A percentile compares a stretch with the other conserved stretches of the same genome.
phyloP scores from a whole-genome alignment of 441 rosid species.

The Gossypium lobatum region DNA sequence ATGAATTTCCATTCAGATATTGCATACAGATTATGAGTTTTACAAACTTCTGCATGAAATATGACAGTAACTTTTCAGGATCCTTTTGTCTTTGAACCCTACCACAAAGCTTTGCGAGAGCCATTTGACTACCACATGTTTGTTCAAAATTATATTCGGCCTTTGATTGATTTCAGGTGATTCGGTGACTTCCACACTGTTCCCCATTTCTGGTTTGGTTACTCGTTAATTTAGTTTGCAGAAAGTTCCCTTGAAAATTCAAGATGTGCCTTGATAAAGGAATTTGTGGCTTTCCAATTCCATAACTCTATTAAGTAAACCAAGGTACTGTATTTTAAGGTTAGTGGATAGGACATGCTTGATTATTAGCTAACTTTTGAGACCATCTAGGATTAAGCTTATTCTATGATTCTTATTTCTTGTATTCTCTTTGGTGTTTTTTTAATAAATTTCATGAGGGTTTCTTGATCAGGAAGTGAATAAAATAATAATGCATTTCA shows the following conservation, averaged over 20 bases:
- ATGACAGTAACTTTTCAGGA: conserved; percentile 49
- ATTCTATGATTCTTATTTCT: background rate
- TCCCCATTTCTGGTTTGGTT: background rate
- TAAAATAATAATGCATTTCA: background rate
- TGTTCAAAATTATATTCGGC: conserved; percentile 91
- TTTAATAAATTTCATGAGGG: background rate
- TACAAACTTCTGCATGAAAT: conserved; percentile 24
- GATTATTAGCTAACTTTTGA: background rate
- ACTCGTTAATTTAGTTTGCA: background rate
- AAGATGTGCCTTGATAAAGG: background rate
- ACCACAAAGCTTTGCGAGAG: conserved; percentile 82
- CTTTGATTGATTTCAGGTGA: conserved; percentile 83
- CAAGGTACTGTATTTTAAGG: background rate
- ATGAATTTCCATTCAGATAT: conserved; percentile 8
- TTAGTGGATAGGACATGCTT: background rate
- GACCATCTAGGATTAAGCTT: background rate
- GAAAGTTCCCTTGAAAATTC: conserved; percentile 10
- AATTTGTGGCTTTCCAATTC: conserved; percentile 13
- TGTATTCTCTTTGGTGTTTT: background rate
- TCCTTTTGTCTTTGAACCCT: conserved; percentile 67
- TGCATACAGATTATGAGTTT: conserved; percentile 15
- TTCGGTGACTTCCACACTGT: conserved; percentile 18
- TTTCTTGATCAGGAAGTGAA: background rate
- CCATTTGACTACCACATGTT: conserved; percentile 93
- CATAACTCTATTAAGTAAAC: background rate